These are phyloP conservation scores for Nemania serpens DNA, from an alignment of 2,329 filamentous ascomycete species.

Conservation along the genomic window DNA sequence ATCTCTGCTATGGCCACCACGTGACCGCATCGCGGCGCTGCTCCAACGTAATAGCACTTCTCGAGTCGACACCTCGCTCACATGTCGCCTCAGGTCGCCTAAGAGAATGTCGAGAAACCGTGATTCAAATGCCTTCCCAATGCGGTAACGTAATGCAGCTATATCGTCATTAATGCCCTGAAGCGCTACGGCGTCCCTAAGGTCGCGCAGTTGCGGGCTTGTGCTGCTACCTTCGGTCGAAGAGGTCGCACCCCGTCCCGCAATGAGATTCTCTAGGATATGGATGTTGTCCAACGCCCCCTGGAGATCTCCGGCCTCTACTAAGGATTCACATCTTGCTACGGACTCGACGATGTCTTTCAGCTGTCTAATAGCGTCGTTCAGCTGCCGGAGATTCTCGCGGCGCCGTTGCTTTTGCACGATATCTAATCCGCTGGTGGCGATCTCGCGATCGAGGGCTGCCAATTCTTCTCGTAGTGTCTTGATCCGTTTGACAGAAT, in stretches of 20 bases:
- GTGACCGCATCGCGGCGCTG: constrained; percentile 71
- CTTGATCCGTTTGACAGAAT: constrained; percentile 88
- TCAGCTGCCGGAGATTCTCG: constrained; percentile 83
- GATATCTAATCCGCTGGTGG: constrained; percentile 80
- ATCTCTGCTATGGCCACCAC: constrained; percentile 68
- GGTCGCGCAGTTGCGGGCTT: constrained; percentile 61
- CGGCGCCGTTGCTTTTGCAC: constrained; percentile 80
- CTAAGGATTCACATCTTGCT: constrained; percentile 75
- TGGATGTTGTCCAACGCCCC: constrained; percentile 79
- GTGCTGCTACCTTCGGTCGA: constrained; percentile 35
- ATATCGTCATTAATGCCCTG: constrained; percentile 81
- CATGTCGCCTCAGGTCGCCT: constrained; percentile 78
- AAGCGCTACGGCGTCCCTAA: constrained; percentile 77
- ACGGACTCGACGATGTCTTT: constrained; percentile 77
- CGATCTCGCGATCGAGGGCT: constrained; percentile 84
- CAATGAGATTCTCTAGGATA: constrained; percentile 76
- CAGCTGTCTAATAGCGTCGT: constrained; percentile 82
- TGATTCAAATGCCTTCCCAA: constrained; percentile 84
- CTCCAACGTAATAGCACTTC: constrained; percentile 87
- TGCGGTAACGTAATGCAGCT: constrained; percentile 73
- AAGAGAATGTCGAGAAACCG: constrained; percentile 80
- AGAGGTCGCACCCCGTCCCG: constrained; percentile 63
- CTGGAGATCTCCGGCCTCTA: constrained; percentile 84
- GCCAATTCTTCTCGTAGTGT: constrained; percentile 77
- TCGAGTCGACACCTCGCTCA: constrained; percentile 69